Evolutionary conservation across 495 filamentous ascomycete species (phyloP), one percentile per base, ranked within the genome.

Genomic region (Mytilinidion resinicola): DNA sequence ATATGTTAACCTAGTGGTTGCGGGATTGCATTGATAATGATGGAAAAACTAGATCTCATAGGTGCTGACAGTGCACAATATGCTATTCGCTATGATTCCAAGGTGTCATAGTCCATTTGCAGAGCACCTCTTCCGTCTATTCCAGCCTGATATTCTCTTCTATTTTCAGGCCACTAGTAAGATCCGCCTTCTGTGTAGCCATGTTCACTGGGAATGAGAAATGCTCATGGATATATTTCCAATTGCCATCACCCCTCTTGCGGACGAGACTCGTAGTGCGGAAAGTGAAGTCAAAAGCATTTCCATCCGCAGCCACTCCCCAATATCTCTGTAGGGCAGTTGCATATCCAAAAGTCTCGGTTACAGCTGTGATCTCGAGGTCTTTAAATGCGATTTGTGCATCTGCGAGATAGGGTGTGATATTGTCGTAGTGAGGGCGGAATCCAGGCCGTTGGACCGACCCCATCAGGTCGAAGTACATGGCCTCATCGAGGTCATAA

Each of bases 121-220:
- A 30, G 25, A 30, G 25, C 19, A 17, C 21, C 3, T 10, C 10
- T 1, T 48, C 21, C 21, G 19, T 48, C 10, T 48, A 48, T 20
- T 48, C 44, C 19, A 48, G 10, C 44, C 19, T 48, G 10, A 48
- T 48, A n/a, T 15, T 48, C 19, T 48, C n/a, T 11, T 15, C 19
- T n/a, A 48, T 20, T 17, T 48, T 48, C n/a, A 48, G n/a, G n/a
- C 44, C 19, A 21, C n/a, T 19, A 21, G 44, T 48, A 10, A 48
- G 44, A 48, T 48, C 44, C 10, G 44, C 44, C 44, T 48, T 48
- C n/a, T 48, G 44, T 19, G 44, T 48, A n/a, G 44, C 44, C 44
- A 48, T 48, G 19, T 48, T 48, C 10, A 48, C 44, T 4, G 44
- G 44, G 44, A 48, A 48, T 20, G 44, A 48, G 44, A 48, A 48